These are phyloP conservation scores for Kregervanrija delftensis DNA, from an alignment of 805 yeast species.

Conservation along the genomic window DNA sequence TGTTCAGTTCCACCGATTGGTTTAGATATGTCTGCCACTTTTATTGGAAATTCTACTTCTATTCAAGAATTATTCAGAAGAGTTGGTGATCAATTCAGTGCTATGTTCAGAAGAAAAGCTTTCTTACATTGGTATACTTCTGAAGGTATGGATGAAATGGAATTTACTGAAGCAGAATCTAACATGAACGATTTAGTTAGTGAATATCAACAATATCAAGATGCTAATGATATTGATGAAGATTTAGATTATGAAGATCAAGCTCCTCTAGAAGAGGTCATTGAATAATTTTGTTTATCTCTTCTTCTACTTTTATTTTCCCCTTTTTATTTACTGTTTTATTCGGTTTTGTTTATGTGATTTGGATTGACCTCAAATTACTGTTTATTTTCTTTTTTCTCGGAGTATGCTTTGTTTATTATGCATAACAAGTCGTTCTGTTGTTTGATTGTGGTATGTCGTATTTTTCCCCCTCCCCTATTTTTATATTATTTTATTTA, in stretches of 20 bases:
- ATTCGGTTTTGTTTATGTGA: neutral
- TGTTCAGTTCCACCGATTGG: conserved; percentile 87
- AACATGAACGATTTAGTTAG: conserved; percentile 83
- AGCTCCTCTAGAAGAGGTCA: conserved; percentile 6
- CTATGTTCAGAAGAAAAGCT: conserved; percentile 91
- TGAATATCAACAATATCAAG: conserved; percentile 92
- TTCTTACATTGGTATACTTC: conserved; percentile 94
- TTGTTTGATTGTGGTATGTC: neutral
- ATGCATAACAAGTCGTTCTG: too few relatives aligned
- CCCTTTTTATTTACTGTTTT: conserved; percentile 6
- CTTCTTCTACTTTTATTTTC: neutral
- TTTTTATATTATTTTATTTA: neutral
- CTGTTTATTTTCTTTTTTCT: too few relatives aligned
- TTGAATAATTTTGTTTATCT: neutral
- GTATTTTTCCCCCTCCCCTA: neutral
- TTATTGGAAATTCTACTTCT: conserved; percentile 88
- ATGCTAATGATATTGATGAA: conserved; percentile 69
- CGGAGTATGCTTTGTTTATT: too few relatives aligned
- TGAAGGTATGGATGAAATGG: conserved; percentile 96
- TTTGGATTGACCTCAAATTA: too few relatives aligned
- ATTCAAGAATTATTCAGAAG: conserved; percentile 87
- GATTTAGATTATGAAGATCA: conserved; percentile 48
- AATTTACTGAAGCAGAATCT: conserved; percentile 89
- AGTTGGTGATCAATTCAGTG: conserved; percentile 82
- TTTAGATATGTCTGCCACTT: conserved; percentile 85